Base-by-base conservation (phyloP, 2,329 filamentous ascomycete species). In the Acarospora socialis region DNA sequence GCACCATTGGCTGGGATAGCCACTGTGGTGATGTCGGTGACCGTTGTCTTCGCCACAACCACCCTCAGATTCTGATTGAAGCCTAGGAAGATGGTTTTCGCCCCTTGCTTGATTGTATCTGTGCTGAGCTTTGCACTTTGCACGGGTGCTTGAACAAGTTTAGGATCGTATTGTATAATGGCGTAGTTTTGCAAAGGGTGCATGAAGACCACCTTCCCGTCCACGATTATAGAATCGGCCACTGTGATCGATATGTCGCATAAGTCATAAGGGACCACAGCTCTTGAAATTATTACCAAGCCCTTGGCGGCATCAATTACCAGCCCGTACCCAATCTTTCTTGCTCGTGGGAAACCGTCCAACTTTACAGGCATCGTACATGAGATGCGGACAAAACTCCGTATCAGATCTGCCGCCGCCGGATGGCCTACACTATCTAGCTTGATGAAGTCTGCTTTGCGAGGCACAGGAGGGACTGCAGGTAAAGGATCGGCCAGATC, bases 271-370 rank as follows among this genome's bases (percentile, higher is more conserved):
- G 90, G 90, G 13, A 98, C 81, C 41, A 94, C 83, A 2, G 92
- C 87, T 50, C 90, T 66, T 2, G 90, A 95, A 33, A 95, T 87
- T 37, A 95, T 71, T 5, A 98, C 90, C 12, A 98, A 67, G 12
- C 90, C 90, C 60, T 94, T 87, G 38, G 92, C 83, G 1, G 92
- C 90, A 56, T 98, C 90, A 40, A 98, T 81, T n/a, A 98, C 87
- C 21, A 98, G 63, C 22, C 90, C 90, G 66, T 93, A 94, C 1
- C 90, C 90, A 60, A 84, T 90, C 58, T 92, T 90, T 29, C 84
- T 71, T 43, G 90, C 83, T 54, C 90, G 82, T 4, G 90, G 92
- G 53, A 93, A 98, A n/a, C 90, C 90, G 52, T 98, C 90, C 7
- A 98, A 69, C 63, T 95, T 95, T 40, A 98, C 63, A 0, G 90